Evolutionary conservation across 2,329 filamentous ascomycete species (phyloP).

Genomic region (Penicillium sp.): DNA sequence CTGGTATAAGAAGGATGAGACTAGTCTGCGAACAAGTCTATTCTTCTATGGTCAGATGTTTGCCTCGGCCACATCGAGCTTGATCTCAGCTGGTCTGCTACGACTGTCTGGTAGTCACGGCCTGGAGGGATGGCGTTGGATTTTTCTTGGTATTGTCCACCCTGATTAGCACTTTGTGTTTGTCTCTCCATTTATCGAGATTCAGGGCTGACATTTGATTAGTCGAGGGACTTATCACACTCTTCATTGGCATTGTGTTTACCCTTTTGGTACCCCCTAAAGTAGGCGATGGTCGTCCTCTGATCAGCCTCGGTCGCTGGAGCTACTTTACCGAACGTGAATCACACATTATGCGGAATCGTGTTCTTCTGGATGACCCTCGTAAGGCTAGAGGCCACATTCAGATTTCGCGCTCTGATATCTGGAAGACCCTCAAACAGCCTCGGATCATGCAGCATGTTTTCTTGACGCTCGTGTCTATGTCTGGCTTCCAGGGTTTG

Average conservation of each 20-base stretch:
- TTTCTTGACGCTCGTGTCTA: constrained; percentile 51
- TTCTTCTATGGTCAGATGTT: constrained; percentile 63
- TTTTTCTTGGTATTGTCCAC: constrained; percentile 48
- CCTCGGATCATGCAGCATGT: constrained; percentile 60
- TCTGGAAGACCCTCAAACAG: constrained; percentile 45
- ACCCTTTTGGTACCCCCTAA: constrained; percentile 46
- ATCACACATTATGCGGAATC: constrained; percentile 46
- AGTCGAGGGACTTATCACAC: constrained; percentile 59
- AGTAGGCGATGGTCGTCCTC: constrained; percentile 41
- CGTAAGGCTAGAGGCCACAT: constrained; percentile 42
- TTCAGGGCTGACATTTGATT: background rate
- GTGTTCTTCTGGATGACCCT: constrained; percentile 52
- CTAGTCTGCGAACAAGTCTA: constrained; percentile 56
- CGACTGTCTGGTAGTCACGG: constrained; percentile 55
- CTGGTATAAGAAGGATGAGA: constrained; percentile 60
- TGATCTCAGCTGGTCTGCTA: constrained; percentile 48
- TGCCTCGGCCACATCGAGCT: constrained; percentile 48
- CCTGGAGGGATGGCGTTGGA: constrained; percentile 61
- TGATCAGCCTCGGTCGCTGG: constrained; percentile 44
- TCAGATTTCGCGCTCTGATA: constrained; percentile 43
- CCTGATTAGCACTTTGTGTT: background rate
- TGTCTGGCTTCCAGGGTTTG: constrained; percentile 55
- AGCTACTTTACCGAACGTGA: constrained; percentile 51
- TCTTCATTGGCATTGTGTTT: constrained; percentile 47
- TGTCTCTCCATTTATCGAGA: background rate